phyloP scores from a whole-genome alignment of 495 filamentous ascomycete species.

The Podospora pseudoanserina region DNA sequence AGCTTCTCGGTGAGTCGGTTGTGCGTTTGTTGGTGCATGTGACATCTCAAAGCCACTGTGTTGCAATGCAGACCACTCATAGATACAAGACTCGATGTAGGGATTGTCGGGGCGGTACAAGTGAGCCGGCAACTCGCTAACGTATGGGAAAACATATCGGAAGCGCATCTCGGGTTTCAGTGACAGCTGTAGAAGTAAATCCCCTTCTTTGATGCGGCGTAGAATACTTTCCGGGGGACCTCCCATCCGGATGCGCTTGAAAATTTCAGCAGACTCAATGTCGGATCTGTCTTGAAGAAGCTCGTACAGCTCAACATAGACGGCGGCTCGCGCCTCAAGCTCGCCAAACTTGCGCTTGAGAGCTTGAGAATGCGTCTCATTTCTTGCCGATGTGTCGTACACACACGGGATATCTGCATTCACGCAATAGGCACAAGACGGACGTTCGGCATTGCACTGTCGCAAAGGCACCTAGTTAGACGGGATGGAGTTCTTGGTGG shows the following conservation, averaged over 20 bases:
- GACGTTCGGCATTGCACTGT: not conserved
- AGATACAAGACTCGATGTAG: conserved; percentile 29
- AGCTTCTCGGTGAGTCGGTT: not conserved
- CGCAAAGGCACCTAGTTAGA: not conserved
- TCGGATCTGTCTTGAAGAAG: conserved; percentile 11
- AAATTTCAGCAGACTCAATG: conserved; percentile 27
- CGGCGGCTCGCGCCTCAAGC: not conserved
- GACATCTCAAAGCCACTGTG: not conserved
- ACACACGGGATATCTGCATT: not conserved
- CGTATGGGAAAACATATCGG: conserved; percentile 33
- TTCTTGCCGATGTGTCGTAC: not conserved
- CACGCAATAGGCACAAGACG: not conserved
- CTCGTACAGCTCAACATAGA: not conserved
- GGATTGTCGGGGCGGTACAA: conserved; percentile 23
- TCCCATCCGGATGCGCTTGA: conserved; percentile 29
- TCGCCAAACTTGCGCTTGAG: conserved; percentile 8
- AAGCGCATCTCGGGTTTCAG: conserved; percentile 31
- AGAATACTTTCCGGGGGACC: conserved; percentile 27
- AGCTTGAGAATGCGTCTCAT: conserved; percentile 2
- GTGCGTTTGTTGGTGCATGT: not conserved
- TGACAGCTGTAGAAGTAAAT: conserved; percentile 32
- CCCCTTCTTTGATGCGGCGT: conserved; percentile 29
- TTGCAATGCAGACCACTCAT: conserved; percentile 17
- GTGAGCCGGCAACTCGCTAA: conserved; percentile 22
- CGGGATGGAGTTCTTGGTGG: not conserved